Base-by-base conservation (phyloP, 257 asterid species). In the Avicennia marina region DNA sequence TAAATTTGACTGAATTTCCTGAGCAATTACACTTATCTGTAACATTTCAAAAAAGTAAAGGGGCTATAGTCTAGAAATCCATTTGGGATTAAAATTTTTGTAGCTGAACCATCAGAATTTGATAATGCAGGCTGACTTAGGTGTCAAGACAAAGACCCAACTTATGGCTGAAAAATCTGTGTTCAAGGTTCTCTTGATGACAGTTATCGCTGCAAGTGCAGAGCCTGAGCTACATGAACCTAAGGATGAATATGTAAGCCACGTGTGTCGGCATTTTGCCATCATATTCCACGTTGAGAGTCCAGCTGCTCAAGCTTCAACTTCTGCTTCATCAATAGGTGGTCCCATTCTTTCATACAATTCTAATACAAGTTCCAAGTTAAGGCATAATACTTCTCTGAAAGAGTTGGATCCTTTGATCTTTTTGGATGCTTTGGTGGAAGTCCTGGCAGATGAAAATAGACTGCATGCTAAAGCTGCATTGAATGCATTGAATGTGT, bases 121-220 rank as follows among this genome's bases (percentile, higher is more conserved):
- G 21, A 62, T 65, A 62, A 43, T 82, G 81, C 82, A 93, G 99
- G 97, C 88, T 72, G 99, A 93, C 81, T 76, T 93, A 71, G 99
- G 99, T 62, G 99, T 93, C 72, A 93, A 93, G 88, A 93, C 99
- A 33, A 93, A 93, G 85, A 89, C 99, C 67, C 99, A 93, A 68
- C 97, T 93, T 62, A 87, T 93, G 96, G 99, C 99, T 47, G 99
- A 93, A 75, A 93, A 78, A 79, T 80, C 95, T 15, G 95, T 93
- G 61, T 93, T 93, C 74, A 93, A 93, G 81, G 86, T 79, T 65
- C 96, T 93, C 51, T 81, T 93, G 78, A 82, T 75, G 91, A 93
- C 97, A 46, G 86, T 89, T 59, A 77, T 93, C 70, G 95, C 99
- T 71, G 86, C 99, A 44, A 81, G 90, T 76, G 96, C 89, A 21